Conservation (phyloP, 2,329 filamentous ascomycete species). For the Alternaria sp. region DNA sequence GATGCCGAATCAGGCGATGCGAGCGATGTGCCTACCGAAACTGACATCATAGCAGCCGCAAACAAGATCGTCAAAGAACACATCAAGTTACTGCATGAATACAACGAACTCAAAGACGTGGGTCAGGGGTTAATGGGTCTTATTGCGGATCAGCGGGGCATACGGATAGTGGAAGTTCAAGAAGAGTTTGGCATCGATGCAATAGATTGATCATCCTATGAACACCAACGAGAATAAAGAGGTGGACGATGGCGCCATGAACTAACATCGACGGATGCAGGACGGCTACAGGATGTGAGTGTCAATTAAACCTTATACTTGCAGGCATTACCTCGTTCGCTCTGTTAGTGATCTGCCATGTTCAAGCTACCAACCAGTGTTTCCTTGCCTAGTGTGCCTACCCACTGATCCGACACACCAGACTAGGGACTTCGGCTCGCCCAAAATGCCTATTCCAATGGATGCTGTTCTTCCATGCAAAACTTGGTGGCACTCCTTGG, state of each 20-base stretch:
- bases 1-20: conserved; percentile 20
- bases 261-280: background rate
- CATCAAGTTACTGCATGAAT: conserved; percentile 71
- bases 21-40: conserved; percentile 39
- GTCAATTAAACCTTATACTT: conserved; percentile 10
- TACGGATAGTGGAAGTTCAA: conserved; percentile 61
- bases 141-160: conserved; percentile 70
- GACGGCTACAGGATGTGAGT: background rate
- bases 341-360: background rate
- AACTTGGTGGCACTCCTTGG: background rate
- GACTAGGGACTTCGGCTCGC: background rate
- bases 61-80: conserved; percentile 67
- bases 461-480: background rate
- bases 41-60: conserved; percentile 54
- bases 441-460: background rate
- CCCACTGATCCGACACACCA: background rate
- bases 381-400: conserved; percentile 1
- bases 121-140: conserved; percentile 71
- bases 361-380: background rate
- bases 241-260: background rate
- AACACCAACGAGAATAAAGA: background rate
- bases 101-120: conserved; percentile 76
- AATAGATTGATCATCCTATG: conserved; percentile 49
- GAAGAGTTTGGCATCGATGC: conserved; percentile 58
- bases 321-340: conserved; percentile 2